Percentiles rank a stretch among this genome's conserved stretches.
These are phyloP conservation scores for Parathielavia hyrcaniae DNA, from an alignment of 495 filamentous ascomycete species.

Conservation along the genomic window DNA sequence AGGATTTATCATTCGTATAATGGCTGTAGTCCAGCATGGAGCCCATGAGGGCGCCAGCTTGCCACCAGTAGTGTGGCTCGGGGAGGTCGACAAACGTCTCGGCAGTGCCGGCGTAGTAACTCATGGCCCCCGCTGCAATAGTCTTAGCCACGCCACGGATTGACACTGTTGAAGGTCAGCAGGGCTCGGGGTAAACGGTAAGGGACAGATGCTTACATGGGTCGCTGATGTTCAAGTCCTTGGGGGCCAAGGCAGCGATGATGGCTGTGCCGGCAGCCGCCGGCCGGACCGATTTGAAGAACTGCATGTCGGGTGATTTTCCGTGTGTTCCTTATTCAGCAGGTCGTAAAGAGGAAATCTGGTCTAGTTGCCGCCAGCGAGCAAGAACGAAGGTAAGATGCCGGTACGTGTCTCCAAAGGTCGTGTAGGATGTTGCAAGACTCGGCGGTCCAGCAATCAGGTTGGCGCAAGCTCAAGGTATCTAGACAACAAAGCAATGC, in stretches of 20 bases:
- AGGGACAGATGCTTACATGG: constrained; percentile 27
- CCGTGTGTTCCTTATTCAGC: background rate
- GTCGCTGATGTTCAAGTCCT: constrained; percentile 41
- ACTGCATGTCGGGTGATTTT: constrained; percentile 23
- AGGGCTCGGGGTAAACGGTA: background rate
- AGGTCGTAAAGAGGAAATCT: constrained; percentile 5
- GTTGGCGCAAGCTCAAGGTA: background rate
- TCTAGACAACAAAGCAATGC: constrained; percentile 4
- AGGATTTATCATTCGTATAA: constrained; percentile 68
- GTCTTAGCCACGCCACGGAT: constrained; percentile 45
- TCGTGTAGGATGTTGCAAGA: no score
- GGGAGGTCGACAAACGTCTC: constrained; percentile 58
- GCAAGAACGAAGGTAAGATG: no score
- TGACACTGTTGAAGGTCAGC: constrained; percentile 34
- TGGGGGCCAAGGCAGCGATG: constrained; percentile 32
- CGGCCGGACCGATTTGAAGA: constrained; percentile 29
- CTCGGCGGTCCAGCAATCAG: no score
- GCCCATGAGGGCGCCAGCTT: constrained; percentile 66
- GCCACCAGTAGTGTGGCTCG: constrained; percentile 76
- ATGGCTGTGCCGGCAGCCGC: constrained; percentile 29
- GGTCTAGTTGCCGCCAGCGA: constrained; percentile 27
- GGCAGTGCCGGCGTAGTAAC: constrained; percentile 60
- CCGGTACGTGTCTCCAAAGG: no score
- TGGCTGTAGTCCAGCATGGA: constrained; percentile 77
- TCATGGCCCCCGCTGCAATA: constrained; percentile 49